phyloP scores from a whole-genome alignment of 2,329 filamentous ascomycete genomes.

The Parastagonospora nodorum region DNA sequence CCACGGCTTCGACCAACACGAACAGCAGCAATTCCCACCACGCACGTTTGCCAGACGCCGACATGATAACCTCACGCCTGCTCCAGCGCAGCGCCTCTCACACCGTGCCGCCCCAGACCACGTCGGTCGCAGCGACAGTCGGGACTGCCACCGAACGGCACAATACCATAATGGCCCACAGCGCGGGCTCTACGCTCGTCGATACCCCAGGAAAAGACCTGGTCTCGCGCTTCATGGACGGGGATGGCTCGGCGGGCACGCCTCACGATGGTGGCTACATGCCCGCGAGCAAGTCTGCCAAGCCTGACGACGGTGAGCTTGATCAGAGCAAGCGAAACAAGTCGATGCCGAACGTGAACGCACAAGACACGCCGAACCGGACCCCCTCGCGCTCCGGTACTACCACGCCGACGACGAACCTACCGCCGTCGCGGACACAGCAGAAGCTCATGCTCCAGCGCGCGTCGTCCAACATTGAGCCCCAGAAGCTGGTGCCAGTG shows the following conservation, averaged over 20 bases:
- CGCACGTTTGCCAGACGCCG: slow-evolving; percentile 58
- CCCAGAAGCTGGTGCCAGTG: slow-evolving; percentile 54
- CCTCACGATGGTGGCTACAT: slow-evolving; percentile 47
- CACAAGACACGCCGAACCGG: slow-evolving; percentile 32
- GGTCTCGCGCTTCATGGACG: slow-evolving; percentile 53
- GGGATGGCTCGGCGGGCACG: slow-evolving; percentile 48
- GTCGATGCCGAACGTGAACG: slow-evolving; percentile 45
- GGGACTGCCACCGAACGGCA: slow-evolving; percentile 47
- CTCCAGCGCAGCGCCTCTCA: slow-evolving; percentile 68
- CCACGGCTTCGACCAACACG: slow-evolving; percentile 32
- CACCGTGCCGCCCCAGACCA: slow-evolving; percentile 68
- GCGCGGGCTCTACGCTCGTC: slow-evolving; percentile 45
- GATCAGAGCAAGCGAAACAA: slow-evolving; percentile 45
- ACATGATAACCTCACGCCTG: slow-evolving; percentile 70
- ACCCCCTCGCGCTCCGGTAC: slow-evolving; percentile 43
- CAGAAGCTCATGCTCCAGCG: slow-evolving; percentile 77
- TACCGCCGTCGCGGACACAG: slow-evolving; percentile 66
- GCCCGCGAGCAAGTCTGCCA: slow-evolving; percentile 30
- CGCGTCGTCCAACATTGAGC: slow-evolving; percentile 73
- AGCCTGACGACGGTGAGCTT: slow-evolving; percentile 24
- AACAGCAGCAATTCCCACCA: slow-evolving; percentile 42
- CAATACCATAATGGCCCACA: slow-evolving; percentile 44
- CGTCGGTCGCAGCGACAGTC: slow-evolving; percentile 61
- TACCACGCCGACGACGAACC: slow-evolving; percentile 47
- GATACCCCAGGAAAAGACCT: slow-evolving; percentile 49